Conservation (phyloP, 2,329 filamentous ascomycete genomes). For the Claviceps pazoutovae region DNA sequence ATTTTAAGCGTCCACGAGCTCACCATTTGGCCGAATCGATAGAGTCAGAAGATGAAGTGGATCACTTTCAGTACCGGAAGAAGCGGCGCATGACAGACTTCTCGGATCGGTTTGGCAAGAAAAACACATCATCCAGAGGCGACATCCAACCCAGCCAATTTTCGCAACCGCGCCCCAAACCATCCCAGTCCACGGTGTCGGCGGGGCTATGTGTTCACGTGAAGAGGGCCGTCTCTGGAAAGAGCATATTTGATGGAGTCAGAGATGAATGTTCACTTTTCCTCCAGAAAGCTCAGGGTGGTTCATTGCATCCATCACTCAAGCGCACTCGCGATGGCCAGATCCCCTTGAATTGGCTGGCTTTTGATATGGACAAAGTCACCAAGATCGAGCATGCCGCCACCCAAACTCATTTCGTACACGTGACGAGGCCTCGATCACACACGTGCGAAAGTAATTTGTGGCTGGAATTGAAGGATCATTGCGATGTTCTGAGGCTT, state of each 20-base stretch:
- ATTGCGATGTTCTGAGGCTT: neutral
- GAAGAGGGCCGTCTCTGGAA: conserved; percentile 14
- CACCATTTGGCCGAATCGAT: conserved; percentile 6
- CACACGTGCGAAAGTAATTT: conserved; percentile 5
- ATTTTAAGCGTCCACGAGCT: conserved; percentile 8
- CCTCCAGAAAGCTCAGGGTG: conserved; percentile 1
- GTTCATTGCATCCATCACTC: neutral
- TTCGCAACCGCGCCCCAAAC: conserved; percentile 1
- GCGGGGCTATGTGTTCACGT: conserved; percentile 4
- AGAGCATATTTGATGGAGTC: conserved; percentile 2
- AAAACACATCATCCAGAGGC: conserved; percentile 8
- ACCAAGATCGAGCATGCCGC: conserved; percentile 7
- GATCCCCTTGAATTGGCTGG: conserved; percentile 5
- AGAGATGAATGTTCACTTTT: neutral
- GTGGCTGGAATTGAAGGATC: conserved; percentile 11
- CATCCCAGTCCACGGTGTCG: neutral
- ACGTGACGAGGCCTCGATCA: conserved; percentile 11
- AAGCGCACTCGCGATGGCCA: neutral
- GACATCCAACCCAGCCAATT: conserved; percentile 16
- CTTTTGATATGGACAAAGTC: conserved; percentile 2
- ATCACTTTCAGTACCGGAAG: conserved; percentile 4
- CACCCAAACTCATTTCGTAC: conserved; percentile 8
- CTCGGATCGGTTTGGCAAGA: neutral
- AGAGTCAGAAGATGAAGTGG: conserved; percentile 20
- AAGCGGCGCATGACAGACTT: conserved; percentile 8